Evolutionary conservation across 2,329 filamentous ascomycete genomes (phyloP).

Genomic region (Malbranchea zuffiana): DNA sequence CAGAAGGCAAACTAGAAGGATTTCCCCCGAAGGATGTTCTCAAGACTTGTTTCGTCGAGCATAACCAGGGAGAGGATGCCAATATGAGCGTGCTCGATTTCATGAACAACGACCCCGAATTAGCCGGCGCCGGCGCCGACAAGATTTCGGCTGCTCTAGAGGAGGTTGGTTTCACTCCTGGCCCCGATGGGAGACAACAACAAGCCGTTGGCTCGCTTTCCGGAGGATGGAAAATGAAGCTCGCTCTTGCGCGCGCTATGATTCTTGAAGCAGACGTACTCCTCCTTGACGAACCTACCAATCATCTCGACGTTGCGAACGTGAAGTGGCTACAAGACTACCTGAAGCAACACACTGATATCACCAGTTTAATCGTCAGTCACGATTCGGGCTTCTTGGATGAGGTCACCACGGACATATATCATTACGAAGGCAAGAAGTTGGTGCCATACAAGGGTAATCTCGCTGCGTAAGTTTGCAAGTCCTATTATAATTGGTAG

Average conservation of each 20-base stretch:
- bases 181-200: slow-evolving; percentile 76
- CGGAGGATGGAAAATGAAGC: slow-evolving; percentile 99
- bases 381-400: slow-evolving; percentile 98
- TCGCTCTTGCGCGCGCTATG: slow-evolving; percentile 92
- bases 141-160: slow-evolving; percentile 73
- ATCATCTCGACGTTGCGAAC: slow-evolving; percentile 93
- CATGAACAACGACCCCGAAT: slow-evolving; percentile 76
- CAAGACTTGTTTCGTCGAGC: slow-evolving; percentile 94
- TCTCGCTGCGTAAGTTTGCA: slow-evolving; percentile 31
- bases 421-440: slow-evolving; percentile 98
- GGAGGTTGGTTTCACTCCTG: slow-evolving; percentile 88
- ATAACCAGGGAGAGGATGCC: slow-evolving; percentile 97
- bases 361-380: slow-evolving; percentile 93
- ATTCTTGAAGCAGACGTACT: slow-evolving; percentile 93
- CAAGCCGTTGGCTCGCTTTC: slow-evolving; percentile 90
- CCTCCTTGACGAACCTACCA: slow-evolving; percentile 94
- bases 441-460: slow-evolving; percentile 48
- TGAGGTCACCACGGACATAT: slow-evolving; percentile 95
- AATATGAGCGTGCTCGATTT: slow-evolving; percentile 94
- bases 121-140: slow-evolving; percentile 65
- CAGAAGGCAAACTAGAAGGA: slow-evolving; percentile 88
- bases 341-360: slow-evolving; percentile 87
- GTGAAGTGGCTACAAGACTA: slow-evolving; percentile 95
- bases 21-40: slow-evolving; percentile 89
- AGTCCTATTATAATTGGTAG: background rate